Evolutionary conservation across 1,284 basidiomycete species (phyloP).

Genomic region (Gomphus bonarii): DNA sequence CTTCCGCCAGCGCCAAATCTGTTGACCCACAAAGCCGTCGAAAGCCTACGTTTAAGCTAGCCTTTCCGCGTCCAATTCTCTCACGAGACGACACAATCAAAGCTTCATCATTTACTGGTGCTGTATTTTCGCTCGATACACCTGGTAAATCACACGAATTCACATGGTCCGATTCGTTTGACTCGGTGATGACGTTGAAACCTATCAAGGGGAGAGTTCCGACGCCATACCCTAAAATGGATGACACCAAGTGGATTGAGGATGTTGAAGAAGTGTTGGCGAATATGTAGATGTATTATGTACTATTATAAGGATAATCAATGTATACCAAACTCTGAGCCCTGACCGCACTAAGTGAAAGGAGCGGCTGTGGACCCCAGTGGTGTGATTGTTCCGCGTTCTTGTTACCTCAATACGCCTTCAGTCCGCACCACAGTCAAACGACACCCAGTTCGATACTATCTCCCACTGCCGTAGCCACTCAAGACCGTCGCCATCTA

Average conservation of each 20-base stretch:
- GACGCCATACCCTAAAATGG: conserved; percentile 4
- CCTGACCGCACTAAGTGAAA: not conserved
- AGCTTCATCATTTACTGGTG: too few species aligned
- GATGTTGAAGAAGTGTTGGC: not conserved
- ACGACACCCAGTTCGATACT: not conserved
- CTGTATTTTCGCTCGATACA: not conserved
- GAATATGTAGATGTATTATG: not conserved
- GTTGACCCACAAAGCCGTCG: not conserved
- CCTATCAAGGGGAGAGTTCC: conserved; percentile 2
- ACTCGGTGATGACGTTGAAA: not conserved
- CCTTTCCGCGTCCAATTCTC: not conserved
- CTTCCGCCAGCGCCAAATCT: not conserved
- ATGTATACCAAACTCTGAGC: not conserved
- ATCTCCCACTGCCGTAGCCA: not conserved
- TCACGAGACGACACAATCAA: not conserved
- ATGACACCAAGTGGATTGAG: not conserved
- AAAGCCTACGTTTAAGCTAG: not conserved
- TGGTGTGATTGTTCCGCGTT: not conserved
- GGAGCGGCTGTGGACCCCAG: not conserved
- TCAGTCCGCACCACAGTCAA: not conserved
- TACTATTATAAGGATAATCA: not conserved
- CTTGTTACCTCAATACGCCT: not conserved
- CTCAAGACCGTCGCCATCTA: not conserved
- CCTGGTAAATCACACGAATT: not conserved
- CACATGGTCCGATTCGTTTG: not conserved